Evolutionary conservation across 2,329 filamentous ascomycete species (phyloP).

Genomic region (Epicoccum sorghinum): DNA sequence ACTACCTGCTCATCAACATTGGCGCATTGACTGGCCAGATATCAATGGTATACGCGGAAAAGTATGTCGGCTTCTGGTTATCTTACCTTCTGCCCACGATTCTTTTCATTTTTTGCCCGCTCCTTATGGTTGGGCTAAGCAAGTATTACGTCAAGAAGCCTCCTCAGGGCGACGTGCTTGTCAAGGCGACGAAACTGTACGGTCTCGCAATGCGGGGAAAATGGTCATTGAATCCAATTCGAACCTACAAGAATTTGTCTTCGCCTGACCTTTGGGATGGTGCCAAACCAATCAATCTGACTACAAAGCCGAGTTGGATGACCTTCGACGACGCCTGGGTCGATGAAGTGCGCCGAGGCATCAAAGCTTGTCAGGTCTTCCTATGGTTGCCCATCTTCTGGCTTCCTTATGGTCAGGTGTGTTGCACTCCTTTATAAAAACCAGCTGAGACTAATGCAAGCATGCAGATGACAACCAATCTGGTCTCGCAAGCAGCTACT

Average conservation of each 20-base stretch:
- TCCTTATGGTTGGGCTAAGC: slow-evolving; percentile 54
- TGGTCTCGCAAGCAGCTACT: slow-evolving; percentile 57
- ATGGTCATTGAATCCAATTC: slow-evolving; percentile 64
- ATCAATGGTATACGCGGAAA: slow-evolving; percentile 74
- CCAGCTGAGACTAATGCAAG: background rate
- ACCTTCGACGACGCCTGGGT: slow-evolving; percentile 83
- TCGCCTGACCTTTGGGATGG: slow-evolving; percentile 48
- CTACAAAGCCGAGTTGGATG: slow-evolving; percentile 71
- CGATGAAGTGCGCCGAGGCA: slow-evolving; percentile 51
- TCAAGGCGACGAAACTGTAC: slow-evolving; percentile 68
- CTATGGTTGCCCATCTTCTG: slow-evolving; percentile 56
- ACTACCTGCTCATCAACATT: slow-evolving; percentile 74
- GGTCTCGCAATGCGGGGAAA: slow-evolving; percentile 65
- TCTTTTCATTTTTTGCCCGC: slow-evolving; percentile 66
- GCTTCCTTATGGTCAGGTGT: slow-evolving; percentile 64
- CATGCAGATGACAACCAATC: slow-evolving; percentile 65
- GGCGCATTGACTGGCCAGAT: slow-evolving; percentile 68
- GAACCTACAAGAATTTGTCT: slow-evolving; percentile 56
- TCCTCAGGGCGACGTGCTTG: slow-evolving; percentile 73
- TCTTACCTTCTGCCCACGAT: slow-evolving; percentile 69
- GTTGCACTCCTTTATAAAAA: background rate
- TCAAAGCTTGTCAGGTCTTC: slow-evolving; percentile 42
- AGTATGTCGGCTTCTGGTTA: slow-evolving; percentile 76
- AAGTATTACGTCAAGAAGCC: slow-evolving; percentile 54
- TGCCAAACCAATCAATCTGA: slow-evolving; percentile 67